These are phyloP conservation scores for Agarophyton chilense DNA, from an alignment of 23 red algal species.

Conservation along the genomic window DNA sequence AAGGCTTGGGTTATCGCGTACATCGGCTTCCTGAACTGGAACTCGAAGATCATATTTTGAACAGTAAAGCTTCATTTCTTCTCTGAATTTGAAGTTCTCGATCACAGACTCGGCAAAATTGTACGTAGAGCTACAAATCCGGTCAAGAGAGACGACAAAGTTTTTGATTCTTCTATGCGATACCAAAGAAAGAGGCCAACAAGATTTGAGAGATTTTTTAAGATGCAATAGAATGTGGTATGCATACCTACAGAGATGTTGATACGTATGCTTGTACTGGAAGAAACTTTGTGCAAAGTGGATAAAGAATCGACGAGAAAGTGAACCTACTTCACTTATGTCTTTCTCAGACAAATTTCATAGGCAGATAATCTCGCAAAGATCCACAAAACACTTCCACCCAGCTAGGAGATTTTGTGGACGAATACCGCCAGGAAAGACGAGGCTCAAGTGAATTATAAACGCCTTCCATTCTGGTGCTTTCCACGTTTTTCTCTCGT, in stretches of 20 bases:
- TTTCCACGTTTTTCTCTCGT: too few species aligned
- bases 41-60: not conserved
- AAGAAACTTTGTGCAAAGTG: not conserved
- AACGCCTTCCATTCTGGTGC: too few species aligned
- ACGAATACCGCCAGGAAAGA: too few species aligned
- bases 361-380: not conserved
- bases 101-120: constrained; percentile 11
- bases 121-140: not conserved
- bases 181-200: not conserved
- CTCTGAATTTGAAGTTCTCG: not conserved
- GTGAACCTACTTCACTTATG: not conserved
- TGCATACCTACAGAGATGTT: not conserved
- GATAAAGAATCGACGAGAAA: not conserved
- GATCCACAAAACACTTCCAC: constrained; percentile 5
- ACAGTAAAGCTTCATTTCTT: not conserved
- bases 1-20: not conserved
- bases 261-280: not conserved
- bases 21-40: not conserved
- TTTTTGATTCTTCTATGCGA: constrained; percentile 13
- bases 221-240: constrained; percentile 17
- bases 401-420: too few species aligned
- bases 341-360: not conserved
- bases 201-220: not conserved
- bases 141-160: not conserved
- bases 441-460: too few species aligned